These are phyloP conservation scores for Metschnikowia reukaufii DNA, from an alignment of 805 yeast species.

Conservation along the genomic window DNA sequence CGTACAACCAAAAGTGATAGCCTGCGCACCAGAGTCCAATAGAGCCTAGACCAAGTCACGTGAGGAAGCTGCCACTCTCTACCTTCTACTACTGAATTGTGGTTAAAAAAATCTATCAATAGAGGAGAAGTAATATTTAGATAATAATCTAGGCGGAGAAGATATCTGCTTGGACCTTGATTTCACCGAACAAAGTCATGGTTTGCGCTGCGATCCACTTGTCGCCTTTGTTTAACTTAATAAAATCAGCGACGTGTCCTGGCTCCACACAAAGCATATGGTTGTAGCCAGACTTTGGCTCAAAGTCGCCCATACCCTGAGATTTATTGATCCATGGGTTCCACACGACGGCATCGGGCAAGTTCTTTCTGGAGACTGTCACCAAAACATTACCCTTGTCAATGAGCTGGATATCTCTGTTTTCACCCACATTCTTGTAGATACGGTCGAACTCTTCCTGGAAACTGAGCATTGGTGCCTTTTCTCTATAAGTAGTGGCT, in stretches of 20 bases:
- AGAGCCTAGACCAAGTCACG: too few species aligned
- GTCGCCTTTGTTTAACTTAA: constrained; percentile 64
- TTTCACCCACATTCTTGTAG: constrained; percentile 59
- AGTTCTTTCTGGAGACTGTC: constrained; percentile 61
- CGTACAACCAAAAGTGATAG: too few species aligned
- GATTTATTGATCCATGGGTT: constrained; percentile 92
- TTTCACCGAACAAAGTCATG: constrained; percentile 56
- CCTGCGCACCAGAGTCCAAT: too few species aligned
- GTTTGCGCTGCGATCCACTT: constrained; percentile 74
- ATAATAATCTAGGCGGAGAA: constrained; percentile 15
- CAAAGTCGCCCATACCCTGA: constrained; percentile 82
- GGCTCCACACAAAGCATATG: constrained; percentile 95
- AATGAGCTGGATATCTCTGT: constrained; percentile 63
- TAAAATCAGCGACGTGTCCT: constrained; percentile 76
- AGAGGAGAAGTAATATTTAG: neutral
- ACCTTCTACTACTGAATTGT: too few species aligned
- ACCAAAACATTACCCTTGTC: constrained; percentile 70
- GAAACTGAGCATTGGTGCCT: constrained; percentile 71
- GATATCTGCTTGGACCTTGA: constrained; percentile 57
- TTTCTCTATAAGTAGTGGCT: constrained; percentile 60
- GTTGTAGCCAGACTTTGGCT: constrained; percentile 79
- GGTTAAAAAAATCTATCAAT: neutral
- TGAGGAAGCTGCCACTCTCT: too few species aligned
- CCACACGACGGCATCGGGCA: constrained; percentile 86
- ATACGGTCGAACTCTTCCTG: constrained; percentile 83